phyloP scores from a whole-genome alignment of 495 filamentous ascomycete genomes.

The Lophium mytilinum region DNA sequence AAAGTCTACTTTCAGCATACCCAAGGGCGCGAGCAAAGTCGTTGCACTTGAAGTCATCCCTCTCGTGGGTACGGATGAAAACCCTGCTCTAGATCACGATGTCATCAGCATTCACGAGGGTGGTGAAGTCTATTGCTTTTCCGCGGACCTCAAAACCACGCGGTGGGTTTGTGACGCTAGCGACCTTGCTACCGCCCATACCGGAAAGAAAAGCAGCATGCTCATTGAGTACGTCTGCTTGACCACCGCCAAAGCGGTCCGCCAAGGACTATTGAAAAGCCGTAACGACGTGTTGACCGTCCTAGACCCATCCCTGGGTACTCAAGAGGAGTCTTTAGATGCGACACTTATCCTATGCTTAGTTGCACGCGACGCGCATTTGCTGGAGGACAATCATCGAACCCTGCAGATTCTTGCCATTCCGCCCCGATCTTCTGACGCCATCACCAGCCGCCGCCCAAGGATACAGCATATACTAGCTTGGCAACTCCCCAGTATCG shows the following conservation, averaged over 20 bases:
- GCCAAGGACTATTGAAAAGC: slow-evolving; percentile 38
- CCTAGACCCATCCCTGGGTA: slow-evolving; percentile 18
- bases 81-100: slow-evolving; percentile 26
- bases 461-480: slow-evolving; percentile 19
- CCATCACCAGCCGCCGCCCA: slow-evolving; percentile 11
- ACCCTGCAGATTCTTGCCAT: slow-evolving; percentile 18
- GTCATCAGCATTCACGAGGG: slow-evolving; percentile 32
- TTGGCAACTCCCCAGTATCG: slow-evolving; percentile 14
- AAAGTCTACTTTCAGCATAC: slow-evolving; percentile 10
- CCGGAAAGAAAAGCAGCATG: neutral
- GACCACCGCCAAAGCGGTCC: slow-evolving; percentile 34
- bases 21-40: neutral
- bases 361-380: neutral
- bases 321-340: slow-evolving; percentile 12
- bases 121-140: slow-evolving; percentile 46
- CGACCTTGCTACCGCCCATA: neutral
- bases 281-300: slow-evolving; percentile 37
- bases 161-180: slow-evolving; percentile 31
- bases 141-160: slow-evolving; percentile 37
- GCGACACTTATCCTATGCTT: slow-evolving; percentile 19
- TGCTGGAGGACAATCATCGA: neutral
- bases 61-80: slow-evolving; percentile 9
- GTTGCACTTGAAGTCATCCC: slow-evolving; percentile 20
- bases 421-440: slow-evolving; percentile 8
- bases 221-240: slow-evolving; percentile 39